Conservation (phyloP, 2,329 filamentous ascomycete genomes). For the Fusarium caatingaense region DNA sequence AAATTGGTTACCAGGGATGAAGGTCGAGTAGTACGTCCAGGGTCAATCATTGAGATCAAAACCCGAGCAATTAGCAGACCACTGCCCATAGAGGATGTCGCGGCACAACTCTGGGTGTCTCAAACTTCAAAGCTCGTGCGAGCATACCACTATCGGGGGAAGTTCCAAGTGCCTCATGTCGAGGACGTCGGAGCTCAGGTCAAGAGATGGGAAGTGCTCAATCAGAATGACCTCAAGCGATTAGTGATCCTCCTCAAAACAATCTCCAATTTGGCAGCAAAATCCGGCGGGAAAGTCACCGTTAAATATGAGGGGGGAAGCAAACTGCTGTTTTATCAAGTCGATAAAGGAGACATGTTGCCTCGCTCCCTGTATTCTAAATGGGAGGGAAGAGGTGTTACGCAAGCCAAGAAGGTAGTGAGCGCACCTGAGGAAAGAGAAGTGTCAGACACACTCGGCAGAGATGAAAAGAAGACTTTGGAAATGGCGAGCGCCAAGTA, state of each 20-base stretch:
- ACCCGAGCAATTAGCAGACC: neutral
- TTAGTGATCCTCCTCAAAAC: neutral
- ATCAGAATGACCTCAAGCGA: neutral
- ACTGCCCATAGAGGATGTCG: neutral
- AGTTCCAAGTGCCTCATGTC: neutral
- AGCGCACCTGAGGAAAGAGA: neutral
- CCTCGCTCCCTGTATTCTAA: neutral
- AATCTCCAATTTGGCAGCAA: neutral
- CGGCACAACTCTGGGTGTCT: neutral
- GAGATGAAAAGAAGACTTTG: neutral
- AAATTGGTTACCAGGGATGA: neutral
- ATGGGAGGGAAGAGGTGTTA: neutral
- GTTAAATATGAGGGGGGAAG: neutral
- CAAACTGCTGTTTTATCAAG: neutral
- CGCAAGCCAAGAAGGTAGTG: neutral
- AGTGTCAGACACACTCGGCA: neutral
- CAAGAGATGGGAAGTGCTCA: neutral
- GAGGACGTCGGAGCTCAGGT: neutral
- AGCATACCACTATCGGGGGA: neutral
- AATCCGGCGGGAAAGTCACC: neutral
- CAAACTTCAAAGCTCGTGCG: neutral
- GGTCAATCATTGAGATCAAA: neutral
- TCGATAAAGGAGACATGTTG: neutral
- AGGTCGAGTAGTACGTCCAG: neutral
- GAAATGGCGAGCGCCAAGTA: neutral